phyloP scores from a whole-genome alignment of 2,329 filamentous ascomycete species.

The Cladophialophora psammophila region DNA sequence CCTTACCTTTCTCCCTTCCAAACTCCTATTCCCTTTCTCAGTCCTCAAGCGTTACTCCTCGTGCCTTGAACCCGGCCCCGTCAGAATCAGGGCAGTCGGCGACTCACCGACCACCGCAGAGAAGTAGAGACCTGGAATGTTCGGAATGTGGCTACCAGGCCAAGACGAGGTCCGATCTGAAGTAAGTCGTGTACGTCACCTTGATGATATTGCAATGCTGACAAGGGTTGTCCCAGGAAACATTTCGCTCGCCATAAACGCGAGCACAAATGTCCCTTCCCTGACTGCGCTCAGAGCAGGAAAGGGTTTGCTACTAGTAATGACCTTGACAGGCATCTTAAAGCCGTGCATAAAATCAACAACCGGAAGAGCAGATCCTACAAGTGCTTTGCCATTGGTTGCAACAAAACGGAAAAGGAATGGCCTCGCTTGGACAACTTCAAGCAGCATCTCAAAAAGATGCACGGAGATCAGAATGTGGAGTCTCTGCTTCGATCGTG shows the following conservation, averaged over 20 bases:
- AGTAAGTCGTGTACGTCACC: constrained; percentile 41
- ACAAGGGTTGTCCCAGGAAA: constrained; percentile 64
- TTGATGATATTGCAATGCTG: not conserved
- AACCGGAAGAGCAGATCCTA: constrained; percentile 57
- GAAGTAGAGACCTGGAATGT: constrained; percentile 15
- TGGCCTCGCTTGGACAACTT: constrained; percentile 91
- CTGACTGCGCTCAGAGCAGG: constrained; percentile 61
- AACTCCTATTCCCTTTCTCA: constrained; percentile 2
- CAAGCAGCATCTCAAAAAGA: constrained; percentile 74
- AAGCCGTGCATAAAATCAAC: constrained; percentile 70
- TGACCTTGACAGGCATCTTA: constrained; percentile 80
- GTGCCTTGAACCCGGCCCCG: not conserved
- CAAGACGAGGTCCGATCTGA: constrained; percentile 52
- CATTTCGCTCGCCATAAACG: constrained; percentile 75
- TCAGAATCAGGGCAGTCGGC: constrained; percentile 3
- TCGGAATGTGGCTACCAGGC: constrained; percentile 23
- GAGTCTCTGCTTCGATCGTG: constrained; percentile 59
- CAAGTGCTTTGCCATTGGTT: constrained; percentile 65
- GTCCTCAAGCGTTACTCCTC: constrained; percentile 10
- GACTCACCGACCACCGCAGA: constrained; percentile 4
- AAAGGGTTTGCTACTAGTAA: constrained; percentile 80
- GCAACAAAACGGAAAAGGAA: constrained; percentile 68
- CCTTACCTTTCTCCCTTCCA: not conserved
- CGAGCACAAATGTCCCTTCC: constrained; percentile 67
- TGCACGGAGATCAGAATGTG: constrained; percentile 63